phyloP scores from a whole-genome alignment of 2,329 filamentous ascomycete genomes.

The Lecanosticta acicola region DNA sequence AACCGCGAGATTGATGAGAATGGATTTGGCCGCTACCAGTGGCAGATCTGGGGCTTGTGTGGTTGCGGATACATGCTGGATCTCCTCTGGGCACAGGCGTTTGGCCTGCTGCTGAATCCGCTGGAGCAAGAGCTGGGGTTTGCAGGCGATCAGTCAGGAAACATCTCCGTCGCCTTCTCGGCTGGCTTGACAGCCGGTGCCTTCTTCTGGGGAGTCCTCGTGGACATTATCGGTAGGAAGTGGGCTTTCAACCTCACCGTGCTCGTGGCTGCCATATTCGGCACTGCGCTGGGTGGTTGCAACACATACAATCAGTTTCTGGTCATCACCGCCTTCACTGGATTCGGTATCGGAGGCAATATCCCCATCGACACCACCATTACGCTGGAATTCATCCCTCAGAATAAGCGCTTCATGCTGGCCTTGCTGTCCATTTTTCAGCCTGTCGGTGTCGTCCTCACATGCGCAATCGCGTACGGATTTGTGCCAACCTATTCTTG shows the following conservation, averaged over 20 bases:
- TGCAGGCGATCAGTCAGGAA: slow-evolving; percentile 37
- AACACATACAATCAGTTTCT: slow-evolving; percentile 49
- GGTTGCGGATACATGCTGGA: slow-evolving; percentile 54
- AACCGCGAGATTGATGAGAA: slow-evolving; percentile 47
- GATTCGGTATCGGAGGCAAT: slow-evolving; percentile 47
- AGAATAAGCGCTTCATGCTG: slow-evolving; percentile 48
- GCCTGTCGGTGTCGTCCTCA: slow-evolving; percentile 51
- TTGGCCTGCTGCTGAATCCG: slow-evolving; percentile 51
- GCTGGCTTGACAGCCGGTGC: slow-evolving; percentile 52
- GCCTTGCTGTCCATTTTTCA: slow-evolving; percentile 52
- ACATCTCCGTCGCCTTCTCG: slow-evolving; percentile 48
- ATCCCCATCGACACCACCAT: slow-evolving; percentile 54
- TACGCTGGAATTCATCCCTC: slow-evolving; percentile 51
- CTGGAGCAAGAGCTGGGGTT: slow-evolving; percentile 55
- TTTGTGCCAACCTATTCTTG: slow-evolving; percentile 51
- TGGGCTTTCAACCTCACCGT: slow-evolving; percentile 57
- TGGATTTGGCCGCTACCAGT: slow-evolving; percentile 52
- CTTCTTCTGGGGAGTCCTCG: slow-evolving; percentile 51
- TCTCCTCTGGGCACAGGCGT: slow-evolving; percentile 54
- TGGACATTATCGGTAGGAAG: slow-evolving; percentile 50
- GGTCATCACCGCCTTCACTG: slow-evolving; percentile 50
- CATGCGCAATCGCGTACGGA: slow-evolving; percentile 46
- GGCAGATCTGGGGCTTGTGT: slow-evolving; percentile 46
- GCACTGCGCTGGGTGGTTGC: slow-evolving; percentile 47
- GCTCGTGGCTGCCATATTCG: slow-evolving; percentile 51